Evolutionary conservation across 2,329 filamentous ascomycete genomes (phyloP).

Genomic region (Ascochyta fabae): DNA sequence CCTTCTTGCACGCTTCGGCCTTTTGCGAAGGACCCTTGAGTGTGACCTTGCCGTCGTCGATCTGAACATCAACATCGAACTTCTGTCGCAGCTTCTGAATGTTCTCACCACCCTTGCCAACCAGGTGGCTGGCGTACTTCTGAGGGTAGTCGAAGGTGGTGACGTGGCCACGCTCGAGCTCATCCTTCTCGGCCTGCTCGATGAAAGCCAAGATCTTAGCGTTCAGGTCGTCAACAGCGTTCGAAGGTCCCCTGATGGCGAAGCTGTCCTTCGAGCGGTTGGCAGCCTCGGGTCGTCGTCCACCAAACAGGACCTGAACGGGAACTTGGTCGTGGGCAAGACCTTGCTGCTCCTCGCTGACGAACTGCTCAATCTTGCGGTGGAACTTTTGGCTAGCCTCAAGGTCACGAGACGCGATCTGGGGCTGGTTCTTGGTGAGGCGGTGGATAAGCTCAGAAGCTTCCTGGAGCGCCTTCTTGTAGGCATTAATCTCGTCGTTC

Average conservation of each 20-base stretch:
- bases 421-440: constrained; percentile 60
- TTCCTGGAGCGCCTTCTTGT: constrained; percentile 63
- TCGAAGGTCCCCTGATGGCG: constrained; percentile 77
- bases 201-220: constrained; percentile 80
- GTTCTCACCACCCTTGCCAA: constrained; percentile 71
- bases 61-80: constrained; percentile 79
- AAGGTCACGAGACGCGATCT: constrained; percentile 62
- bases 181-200: constrained; percentile 86
- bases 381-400: constrained; percentile 66
- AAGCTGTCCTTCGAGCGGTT: constrained; percentile 64
- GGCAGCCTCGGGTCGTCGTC: constrained; percentile 53
- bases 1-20: constrained; percentile 81
- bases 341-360: constrained; percentile 62
- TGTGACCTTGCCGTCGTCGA: constrained; percentile 92
- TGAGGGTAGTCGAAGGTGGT: constrained; percentile 91
- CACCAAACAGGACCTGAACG: constrained; percentile 61
- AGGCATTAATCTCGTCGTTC: constrained; percentile 60
- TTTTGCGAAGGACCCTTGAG: constrained; percentile 96
- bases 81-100: constrained; percentile 73
- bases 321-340: constrained; percentile 60
- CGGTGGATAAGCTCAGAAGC: constrained; percentile 64
- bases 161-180: constrained; percentile 89
- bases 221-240: constrained; percentile 73
- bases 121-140: constrained; percentile 87
- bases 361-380: constrained; percentile 67